Percentiles rank a stretch among this genome's conserved stretches.
Evolutionary conservation across 495 filamentous ascomycete species (phyloP).

Genomic region (Bacidia rubella): DNA sequence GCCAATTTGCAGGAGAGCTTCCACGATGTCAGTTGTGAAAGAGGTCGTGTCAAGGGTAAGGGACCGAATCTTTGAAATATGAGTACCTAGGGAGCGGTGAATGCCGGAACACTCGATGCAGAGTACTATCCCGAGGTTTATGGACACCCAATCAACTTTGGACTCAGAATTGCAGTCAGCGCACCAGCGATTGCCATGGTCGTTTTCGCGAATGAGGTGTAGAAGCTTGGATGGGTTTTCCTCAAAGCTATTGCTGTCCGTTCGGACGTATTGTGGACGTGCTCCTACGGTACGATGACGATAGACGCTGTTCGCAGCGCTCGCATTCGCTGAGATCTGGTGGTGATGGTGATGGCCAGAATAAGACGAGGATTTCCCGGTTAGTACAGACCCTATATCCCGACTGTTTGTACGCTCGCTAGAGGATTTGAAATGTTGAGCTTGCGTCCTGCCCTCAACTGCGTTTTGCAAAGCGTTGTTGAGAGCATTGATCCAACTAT

Average conservation of each 20-base stretch:
- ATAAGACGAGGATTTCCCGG: constrained; percentile 79
- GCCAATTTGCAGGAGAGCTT: constrained; percentile 82
- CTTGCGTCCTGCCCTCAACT: constrained; percentile 60
- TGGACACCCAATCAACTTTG: constrained; percentile 97
- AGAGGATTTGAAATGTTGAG: constrained; percentile 33
- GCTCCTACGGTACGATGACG: constrained; percentile 85
- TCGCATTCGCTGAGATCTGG: constrained; percentile 28
- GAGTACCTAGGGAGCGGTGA: constrained; percentile 89
- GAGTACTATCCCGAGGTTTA: constrained; percentile 89
- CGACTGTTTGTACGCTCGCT: constrained; percentile 47
- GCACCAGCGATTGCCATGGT: constrained; percentile 88
- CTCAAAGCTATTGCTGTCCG: constrained; percentile 54
- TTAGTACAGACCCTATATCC: constrained; percentile 83
- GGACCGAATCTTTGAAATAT: constrained; percentile 94
- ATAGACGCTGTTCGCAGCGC: constrained; percentile 43
- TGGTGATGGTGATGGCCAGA: constrained; percentile 45
- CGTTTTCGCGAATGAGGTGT: constrained; percentile 74
- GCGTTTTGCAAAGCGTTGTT: constrained; percentile 96
- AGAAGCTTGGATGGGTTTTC: constrained; percentile 76
- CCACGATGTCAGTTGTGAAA: constrained; percentile 90
- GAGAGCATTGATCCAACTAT: constrained; percentile 88
- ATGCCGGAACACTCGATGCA: constrained; percentile 99
- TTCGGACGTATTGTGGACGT: constrained; percentile 58
- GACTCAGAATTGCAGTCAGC: constrained; percentile 84
- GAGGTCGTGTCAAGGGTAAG: constrained; percentile 89